Evolutionary conservation across 257 asterid species (phyloP).

Genomic region (Solanum ahanhuiri): DNA sequence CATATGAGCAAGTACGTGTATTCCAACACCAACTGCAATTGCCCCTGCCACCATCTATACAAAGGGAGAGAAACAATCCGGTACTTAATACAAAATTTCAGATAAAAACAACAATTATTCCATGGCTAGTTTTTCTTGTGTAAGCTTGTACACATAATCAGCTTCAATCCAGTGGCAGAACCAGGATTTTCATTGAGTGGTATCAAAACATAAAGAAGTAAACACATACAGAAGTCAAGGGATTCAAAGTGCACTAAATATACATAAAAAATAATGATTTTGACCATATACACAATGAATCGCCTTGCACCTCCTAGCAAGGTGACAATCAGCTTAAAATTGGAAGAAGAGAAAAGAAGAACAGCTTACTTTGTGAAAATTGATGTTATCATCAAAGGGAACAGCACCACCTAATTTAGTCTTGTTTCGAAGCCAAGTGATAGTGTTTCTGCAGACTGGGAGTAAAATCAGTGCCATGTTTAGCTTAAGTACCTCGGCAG

Average conservation of each 20-base stretch:
- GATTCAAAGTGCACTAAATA: background rate
- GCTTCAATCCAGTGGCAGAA: background rate
- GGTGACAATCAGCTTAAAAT: background rate
- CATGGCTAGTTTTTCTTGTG: background rate
- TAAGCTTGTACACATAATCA: background rate
- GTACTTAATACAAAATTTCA: background rate
- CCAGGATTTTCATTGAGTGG: background rate
- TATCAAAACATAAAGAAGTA: too few species aligned
- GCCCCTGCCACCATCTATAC: slow-evolving; percentile 57
- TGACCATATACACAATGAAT: too few species aligned
- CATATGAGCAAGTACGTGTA: slow-evolving; percentile 59
- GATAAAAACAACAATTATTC: background rate
- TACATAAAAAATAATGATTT: background rate
- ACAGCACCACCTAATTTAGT: slow-evolving; percentile 49
- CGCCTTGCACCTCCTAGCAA: background rate
- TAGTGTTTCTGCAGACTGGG: slow-evolving; percentile 82
- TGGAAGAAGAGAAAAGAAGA: background rate
- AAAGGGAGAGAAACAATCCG: background rate
- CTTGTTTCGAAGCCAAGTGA: slow-evolving; percentile 90
- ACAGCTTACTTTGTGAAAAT: slow-evolving; percentile 61
- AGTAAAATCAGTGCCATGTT: slow-evolving; percentile 84
- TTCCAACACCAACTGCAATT: slow-evolving; percentile 55
- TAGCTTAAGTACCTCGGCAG: slow-evolving; percentile 82
- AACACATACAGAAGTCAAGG: background rate
- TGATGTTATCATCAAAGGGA: slow-evolving; percentile 79